These are phyloP conservation scores for Rhizopogon salebrosus DNA, from an alignment of 768 basidiomycete genomes.

Conservation along the genomic window DNA sequence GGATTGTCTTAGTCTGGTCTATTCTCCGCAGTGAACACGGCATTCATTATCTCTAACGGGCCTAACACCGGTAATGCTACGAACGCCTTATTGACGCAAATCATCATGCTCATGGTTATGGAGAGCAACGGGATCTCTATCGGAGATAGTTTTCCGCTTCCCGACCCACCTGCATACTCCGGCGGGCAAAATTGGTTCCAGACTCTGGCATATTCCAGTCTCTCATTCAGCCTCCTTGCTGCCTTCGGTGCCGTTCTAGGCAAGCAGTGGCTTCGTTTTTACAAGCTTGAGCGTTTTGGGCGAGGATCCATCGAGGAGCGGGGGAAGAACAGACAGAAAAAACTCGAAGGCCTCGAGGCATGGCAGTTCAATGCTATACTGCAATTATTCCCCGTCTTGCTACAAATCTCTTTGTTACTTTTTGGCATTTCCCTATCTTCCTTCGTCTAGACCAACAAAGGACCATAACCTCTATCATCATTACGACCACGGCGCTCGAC, in stretches of 20 bases:
- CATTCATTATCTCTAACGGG: constrained; percentile 6
- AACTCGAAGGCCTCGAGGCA: constrained; percentile 7
- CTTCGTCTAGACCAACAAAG: constrained; percentile 4
- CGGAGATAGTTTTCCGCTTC: neutral
- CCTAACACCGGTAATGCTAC: neutral
- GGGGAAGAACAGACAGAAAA: constrained; percentile 5
- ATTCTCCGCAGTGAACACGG: constrained; percentile 11
- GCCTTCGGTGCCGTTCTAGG: constrained; percentile 12
- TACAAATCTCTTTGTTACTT: constrained; percentile 11
- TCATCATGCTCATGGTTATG: constrained; percentile 4
- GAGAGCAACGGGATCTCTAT: constrained; percentile 2
- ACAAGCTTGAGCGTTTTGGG: neutral
- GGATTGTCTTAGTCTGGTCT: constrained; percentile 8
- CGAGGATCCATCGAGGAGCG: constrained; percentile 6
- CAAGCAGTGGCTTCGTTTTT: constrained; percentile 10
- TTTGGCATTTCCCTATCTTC: constrained; percentile 9
- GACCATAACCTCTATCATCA: constrained; percentile 5
- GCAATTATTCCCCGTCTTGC: constrained; percentile 7
- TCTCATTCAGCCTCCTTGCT: constrained; percentile 10
- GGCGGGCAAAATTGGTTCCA: constrained; percentile 6
- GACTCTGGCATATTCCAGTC: constrained; percentile 9
- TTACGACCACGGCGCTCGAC: constrained; percentile 4
- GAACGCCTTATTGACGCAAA: neutral
- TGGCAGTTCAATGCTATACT: constrained; percentile 12
- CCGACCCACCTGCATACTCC: neutral